Evolutionary conservation across 176 grass and related monocot species (phyloP).

Genomic region (Alloteropsis semialata): DNA sequence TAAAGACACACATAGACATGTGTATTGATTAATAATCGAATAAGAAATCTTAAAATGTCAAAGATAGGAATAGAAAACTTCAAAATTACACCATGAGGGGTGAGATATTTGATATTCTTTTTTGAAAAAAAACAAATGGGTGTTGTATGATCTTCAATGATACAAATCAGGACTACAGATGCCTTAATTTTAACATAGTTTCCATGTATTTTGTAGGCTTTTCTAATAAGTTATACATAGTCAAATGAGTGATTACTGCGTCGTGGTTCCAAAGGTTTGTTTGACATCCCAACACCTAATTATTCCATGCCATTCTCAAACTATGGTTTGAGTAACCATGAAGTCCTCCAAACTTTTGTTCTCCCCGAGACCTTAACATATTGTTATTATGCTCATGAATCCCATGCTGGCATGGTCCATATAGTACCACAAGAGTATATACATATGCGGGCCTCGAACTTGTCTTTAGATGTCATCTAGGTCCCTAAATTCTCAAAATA

Average conservation of each 20-base stretch:
- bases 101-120: no score
- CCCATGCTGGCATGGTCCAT: not conserved
- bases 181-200: no score
- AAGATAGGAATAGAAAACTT: no score
- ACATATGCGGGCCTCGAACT: no score
- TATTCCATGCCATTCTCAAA: not conserved
- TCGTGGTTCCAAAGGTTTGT: not conserved
- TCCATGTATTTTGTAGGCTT: not conserved
- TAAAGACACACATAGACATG: not conserved
- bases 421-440: no score
- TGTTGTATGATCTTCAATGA: not conserved
- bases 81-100: no score
- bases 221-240: not conserved
- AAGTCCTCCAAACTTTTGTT: conserved; percentile 18
- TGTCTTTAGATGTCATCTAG: no score
- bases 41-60: not conserved
- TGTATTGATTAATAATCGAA: not conserved
- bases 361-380: not conserved
- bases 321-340: conserved; percentile 12
- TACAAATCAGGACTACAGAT: no score
- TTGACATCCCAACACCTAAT: conserved; percentile 5
- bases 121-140: no score
- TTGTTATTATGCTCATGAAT: no score
- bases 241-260: no score
- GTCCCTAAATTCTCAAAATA: no score